These are phyloP conservation scores for Sporisorium exsertum DNA, from an alignment of 1,284 basidiomycete genomes.

Conservation along the genomic window DNA sequence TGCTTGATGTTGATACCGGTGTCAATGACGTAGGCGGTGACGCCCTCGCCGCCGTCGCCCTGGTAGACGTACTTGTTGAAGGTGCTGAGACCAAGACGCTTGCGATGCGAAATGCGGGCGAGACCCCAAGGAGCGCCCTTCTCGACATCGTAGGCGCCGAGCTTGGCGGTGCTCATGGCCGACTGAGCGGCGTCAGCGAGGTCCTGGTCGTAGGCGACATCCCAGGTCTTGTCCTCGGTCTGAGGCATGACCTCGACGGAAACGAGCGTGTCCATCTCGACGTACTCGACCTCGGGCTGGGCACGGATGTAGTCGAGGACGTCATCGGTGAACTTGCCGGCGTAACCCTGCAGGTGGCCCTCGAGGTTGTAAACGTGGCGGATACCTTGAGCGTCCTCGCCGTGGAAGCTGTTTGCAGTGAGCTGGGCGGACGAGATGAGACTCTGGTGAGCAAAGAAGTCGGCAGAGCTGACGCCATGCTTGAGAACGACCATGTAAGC, in stretches of 20 bases:
- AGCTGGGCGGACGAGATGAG: constrained; percentile 56
- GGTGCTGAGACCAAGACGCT: constrained; percentile 81
- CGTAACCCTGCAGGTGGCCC: constrained; percentile 78
- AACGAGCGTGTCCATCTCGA: constrained; percentile 81
- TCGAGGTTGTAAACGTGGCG: constrained; percentile 64
- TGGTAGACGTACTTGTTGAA: constrained; percentile 90
- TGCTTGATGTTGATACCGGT: constrained; percentile 91
- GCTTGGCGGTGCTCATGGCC: constrained; percentile 59
- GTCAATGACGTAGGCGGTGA: constrained; percentile 80
- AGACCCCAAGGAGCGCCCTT: constrained; percentile 93
- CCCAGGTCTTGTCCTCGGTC: constrained; percentile 57
- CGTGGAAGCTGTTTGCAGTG: constrained; percentile 54
- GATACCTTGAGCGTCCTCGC: constrained; percentile 52
- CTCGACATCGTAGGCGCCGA: constrained; percentile 72
- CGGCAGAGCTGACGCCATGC: constrained; percentile 52
- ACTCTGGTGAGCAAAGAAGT: constrained; percentile 60
- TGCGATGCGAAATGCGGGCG: constrained; percentile 91
- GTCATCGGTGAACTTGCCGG: constrained; percentile 82
- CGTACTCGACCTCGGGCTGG: constrained; percentile 89
- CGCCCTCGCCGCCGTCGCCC: constrained; percentile 83
- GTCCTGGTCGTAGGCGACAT: constrained; percentile 74
- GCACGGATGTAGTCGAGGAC: constrained; percentile 83
- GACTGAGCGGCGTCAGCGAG: constrained; percentile 74
- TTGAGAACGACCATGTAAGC: constrained; percentile 69
- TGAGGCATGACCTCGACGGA: constrained; percentile 62